Base-by-base conservation (phyloP, 495 filamentous ascomycete genomes). In the Cryomyces minteri region DNA sequence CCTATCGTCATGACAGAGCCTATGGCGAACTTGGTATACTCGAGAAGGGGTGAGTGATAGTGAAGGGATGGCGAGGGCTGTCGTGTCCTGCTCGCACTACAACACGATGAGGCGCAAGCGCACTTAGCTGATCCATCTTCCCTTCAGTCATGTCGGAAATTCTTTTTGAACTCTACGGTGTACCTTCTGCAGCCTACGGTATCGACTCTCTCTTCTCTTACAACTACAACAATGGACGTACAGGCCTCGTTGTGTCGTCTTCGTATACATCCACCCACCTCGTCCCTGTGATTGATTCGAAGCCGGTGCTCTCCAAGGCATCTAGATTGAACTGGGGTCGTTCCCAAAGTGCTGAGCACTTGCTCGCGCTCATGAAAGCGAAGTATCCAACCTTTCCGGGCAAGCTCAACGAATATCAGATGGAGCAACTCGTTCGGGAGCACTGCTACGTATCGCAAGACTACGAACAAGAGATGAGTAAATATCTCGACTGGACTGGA, bases 201-300 rank as follows among this genome's bases (percentile, higher is more conserved):
- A 90, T 98, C 63, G 90, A 98, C 60, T 86, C 84, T 3, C 74
- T 98, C 4, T 95, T 96, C 62, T 88, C 88, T 6, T 98, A 92
- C 67, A 74, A 77, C 34, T 82, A 94, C 62, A 96, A 98, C 55
- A 71, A 79, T 40, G 90, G 90, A 46, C 76, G 67, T n/a, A 85
- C 79, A 25, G 90, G 90, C 7, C 68, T 96, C 2, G 83, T 98
- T 25, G 72, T 98, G 9, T 92, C 85, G 5, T 92, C 86, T 0
- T 88, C 87, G 2, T 80, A 95, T 54, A 92, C 83, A 18, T 78
- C 90, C 1, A 98, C 90, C 1, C 92, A 98, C 58, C 66, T 96
- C n/a, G 93, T 98, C 40, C 90, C 90, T 4, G 84, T 98, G 1
- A 67, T 94, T 43, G 76, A 93, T 45, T 76, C 71, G 5, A 92